Percentiles rank a stretch among this genome's conserved stretches.
phyloP scores from a whole-genome alignment of 306 rosid genomes.

The Comarum palustre region DNA sequence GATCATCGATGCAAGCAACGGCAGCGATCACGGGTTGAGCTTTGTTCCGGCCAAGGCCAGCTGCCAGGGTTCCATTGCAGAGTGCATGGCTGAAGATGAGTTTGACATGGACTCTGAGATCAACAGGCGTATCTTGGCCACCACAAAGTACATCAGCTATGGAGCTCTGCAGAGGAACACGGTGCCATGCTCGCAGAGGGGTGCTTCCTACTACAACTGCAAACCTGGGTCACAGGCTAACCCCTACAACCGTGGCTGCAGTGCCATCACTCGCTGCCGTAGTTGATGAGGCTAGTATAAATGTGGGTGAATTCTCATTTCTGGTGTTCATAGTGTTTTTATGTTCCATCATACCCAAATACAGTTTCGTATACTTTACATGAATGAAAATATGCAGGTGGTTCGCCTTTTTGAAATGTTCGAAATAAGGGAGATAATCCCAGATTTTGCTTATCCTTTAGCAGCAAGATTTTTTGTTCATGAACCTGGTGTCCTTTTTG shows the following conservation, averaged over 20 bases:
- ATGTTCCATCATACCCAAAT: not conserved
- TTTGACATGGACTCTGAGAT: conserved; percentile 49
- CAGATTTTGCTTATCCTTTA: not conserved
- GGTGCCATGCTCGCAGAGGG: conserved; percentile 69
- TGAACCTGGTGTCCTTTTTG: not conserved
- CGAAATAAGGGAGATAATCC: not conserved
- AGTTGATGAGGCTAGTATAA: too few relatives aligned
- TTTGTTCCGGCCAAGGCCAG: conserved; percentile 36
- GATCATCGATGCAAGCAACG: conserved; percentile 15
- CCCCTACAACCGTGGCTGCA: conserved; percentile 79
- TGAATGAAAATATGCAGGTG: not conserved
- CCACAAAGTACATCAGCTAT: conserved; percentile 69
- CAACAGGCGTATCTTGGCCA: conserved; percentile 72
- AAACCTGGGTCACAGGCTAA: conserved; percentile 57
- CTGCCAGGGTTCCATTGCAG: conserved; percentile 62
- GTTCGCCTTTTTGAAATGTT: not conserved
- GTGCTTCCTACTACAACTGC: conserved; percentile 87
- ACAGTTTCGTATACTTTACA: not conserved
- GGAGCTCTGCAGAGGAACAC: conserved; percentile 62
- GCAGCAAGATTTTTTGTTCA: not conserved
- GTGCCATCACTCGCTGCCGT: conserved; percentile 72
- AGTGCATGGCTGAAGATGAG: conserved; percentile 54
- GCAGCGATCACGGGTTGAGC: conserved; percentile 27
- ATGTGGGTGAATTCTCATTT: not conserved
- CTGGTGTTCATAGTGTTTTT: not conserved